Evolutionary conservation across 768 basidiomycete genomes (phyloP).

Genomic region (Mycena epipterygia): DNA sequence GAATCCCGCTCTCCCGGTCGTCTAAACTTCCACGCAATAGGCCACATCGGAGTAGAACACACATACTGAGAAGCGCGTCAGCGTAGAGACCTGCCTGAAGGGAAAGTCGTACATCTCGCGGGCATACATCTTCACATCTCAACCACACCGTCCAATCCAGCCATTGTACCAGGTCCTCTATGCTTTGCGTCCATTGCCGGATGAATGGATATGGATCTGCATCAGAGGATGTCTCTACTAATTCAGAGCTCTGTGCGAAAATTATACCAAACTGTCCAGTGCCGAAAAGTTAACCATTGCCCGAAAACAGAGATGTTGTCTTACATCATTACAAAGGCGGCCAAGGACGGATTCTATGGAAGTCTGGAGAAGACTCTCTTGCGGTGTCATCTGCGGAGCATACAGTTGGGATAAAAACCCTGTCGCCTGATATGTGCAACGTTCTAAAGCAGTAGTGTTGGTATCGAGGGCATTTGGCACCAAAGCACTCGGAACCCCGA

Average conservation of each 20-base stretch:
- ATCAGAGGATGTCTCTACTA: neutral
- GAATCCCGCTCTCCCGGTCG: constrained; percentile 14
- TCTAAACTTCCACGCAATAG: constrained; percentile 35
- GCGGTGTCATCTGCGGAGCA: constrained; percentile 29
- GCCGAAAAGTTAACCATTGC: neutral
- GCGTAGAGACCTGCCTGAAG: neutral
- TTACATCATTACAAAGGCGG: constrained; percentile 36
- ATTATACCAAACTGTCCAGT: constrained; percentile 32
- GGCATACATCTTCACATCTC: constrained; percentile 36
- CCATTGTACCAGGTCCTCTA: constrained; percentile 33
- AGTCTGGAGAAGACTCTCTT: constrained; percentile 29
- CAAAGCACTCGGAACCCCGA: constrained; percentile 12
- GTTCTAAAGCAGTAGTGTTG: constrained; percentile 33
- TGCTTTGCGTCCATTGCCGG: constrained; percentile 21
- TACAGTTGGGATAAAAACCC: constrained; percentile 30
- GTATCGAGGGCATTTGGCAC: neutral
- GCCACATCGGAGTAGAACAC: constrained; percentile 39
- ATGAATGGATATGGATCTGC: neutral
- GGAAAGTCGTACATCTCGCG: constrained; percentile 31
- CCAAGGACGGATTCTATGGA: constrained; percentile 34
- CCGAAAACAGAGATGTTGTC: neutral
- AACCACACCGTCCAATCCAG: constrained; percentile 38
- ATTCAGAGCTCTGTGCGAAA: constrained; percentile 36
- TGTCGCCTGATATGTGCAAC: constrained; percentile 35
- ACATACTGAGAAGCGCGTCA: constrained; percentile 23